Evolutionary conservation across 768 basidiomycete species (phyloP).

Genomic region (Suillus variegatus): DNA sequence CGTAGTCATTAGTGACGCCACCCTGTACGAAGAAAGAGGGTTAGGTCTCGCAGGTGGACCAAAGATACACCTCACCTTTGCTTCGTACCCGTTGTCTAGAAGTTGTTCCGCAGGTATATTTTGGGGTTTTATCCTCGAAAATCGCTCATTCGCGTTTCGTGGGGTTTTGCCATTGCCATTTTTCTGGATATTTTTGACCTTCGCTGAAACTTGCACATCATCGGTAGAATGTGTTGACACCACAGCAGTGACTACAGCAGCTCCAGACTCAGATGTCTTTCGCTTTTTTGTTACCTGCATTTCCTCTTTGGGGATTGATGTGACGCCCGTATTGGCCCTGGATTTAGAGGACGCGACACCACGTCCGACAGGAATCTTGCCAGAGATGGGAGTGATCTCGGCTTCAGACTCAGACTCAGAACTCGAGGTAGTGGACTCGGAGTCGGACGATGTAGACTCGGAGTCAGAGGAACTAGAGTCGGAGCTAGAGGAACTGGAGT

Average conservation of each 20-base stretch:
- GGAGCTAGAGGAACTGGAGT: not conserved
- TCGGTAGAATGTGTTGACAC: conserved; percentile 19
- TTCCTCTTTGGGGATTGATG: conserved; percentile 11
- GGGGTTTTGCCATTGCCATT: conserved; percentile 25
- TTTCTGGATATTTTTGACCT: conserved; percentile 2
- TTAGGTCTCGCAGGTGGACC: not conserved
- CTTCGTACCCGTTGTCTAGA: conserved; percentile 77
- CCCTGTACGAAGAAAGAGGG: conserved; percentile 41
- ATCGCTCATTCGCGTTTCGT: conserved; percentile 60
- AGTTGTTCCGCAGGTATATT: conserved; percentile 42
- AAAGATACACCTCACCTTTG: conserved; percentile 55
- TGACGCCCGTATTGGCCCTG: conserved; percentile 11
- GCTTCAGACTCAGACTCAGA: conserved; percentile 8
- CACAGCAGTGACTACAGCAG: conserved; percentile 48
- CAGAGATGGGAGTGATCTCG: conserved; percentile 10
- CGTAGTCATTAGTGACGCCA: conserved; percentile 78
- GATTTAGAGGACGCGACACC: conserved; percentile 21
- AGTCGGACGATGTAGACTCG: conserved; percentile 7
- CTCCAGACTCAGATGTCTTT: conserved; percentile 51
- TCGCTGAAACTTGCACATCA: conserved; percentile 4
- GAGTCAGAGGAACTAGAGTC: conserved; percentile 16
- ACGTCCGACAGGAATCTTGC: not conserved
- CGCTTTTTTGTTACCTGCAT: conserved; percentile 59
- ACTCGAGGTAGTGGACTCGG: conserved; percentile 8
- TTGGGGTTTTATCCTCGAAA: conserved; percentile 76